A percentile compares a stretch with the other conserved stretches of the same genome.
Conservation (phyloP, 1,284 basidiomycete genomes). For the Psilocybe mexicana region DNA sequence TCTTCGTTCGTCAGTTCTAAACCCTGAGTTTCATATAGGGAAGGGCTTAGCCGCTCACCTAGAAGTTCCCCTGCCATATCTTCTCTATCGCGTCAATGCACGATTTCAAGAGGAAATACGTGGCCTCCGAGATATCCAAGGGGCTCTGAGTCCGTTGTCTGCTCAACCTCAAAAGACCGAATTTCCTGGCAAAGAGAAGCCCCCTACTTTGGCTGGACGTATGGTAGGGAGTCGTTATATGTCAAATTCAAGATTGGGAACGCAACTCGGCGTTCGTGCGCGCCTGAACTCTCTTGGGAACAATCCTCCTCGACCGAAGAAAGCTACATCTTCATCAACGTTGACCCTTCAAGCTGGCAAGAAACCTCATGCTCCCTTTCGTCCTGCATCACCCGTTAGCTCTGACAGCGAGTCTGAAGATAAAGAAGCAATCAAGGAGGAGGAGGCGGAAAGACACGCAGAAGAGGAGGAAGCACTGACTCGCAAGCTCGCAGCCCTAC, state of each 20-base stretch:
- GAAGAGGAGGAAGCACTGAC: slow-evolving; percentile 69
- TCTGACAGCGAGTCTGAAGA: slow-evolving; percentile 61
- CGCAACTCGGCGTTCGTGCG: slow-evolving; percentile 64
- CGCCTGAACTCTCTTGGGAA: slow-evolving; percentile 66
- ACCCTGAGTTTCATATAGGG: slow-evolving; percentile 47
- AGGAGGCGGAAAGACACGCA: slow-evolving; percentile 61
- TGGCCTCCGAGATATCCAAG: slow-evolving; percentile 68
- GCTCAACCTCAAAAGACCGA: slow-evolving; percentile 34
- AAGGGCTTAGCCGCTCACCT: slow-evolving; percentile 77
- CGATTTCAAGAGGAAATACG: slow-evolving; percentile 80
- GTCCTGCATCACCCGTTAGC: slow-evolving; percentile 47
- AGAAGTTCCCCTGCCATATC: slow-evolving; percentile 76
- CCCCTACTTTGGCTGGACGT: slow-evolving; percentile 26
- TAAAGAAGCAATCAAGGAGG: slow-evolving; percentile 57
- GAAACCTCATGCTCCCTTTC: slow-evolving; percentile 37
- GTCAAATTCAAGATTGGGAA: slow-evolving; percentile 39
- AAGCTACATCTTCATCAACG: slow-evolving; percentile 63
- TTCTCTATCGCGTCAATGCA: slow-evolving; percentile 76
- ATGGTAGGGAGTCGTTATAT: slow-evolving; percentile 34
- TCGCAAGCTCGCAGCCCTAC: slow-evolving; percentile 63
- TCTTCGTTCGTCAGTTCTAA: slow-evolving; percentile 3
- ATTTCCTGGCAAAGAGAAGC: slow-evolving; percentile 27
- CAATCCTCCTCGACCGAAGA: slow-evolving; percentile 48
- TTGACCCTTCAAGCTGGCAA: slow-evolving; percentile 59
- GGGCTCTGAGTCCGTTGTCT: slow-evolving; percentile 48